Evolutionary conservation across 2,329 filamentous ascomycete species (phyloP).

Genomic region (Bretziella fagacearum): DNA sequence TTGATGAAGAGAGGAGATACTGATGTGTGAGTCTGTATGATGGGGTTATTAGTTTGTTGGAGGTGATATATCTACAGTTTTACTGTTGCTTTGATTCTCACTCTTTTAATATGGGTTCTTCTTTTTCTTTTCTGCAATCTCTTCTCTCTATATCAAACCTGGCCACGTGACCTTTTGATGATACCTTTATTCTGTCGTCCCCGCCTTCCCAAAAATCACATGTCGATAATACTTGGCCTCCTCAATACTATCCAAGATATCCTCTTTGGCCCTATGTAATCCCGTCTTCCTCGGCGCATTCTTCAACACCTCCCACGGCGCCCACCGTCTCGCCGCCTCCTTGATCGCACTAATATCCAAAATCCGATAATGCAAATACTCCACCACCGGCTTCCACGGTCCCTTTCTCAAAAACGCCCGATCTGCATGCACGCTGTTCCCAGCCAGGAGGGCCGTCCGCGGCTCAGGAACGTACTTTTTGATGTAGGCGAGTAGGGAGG

Average conservation of each 20-base stretch:
- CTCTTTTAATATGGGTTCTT: neutral
- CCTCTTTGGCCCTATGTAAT: constrained; percentile 66
- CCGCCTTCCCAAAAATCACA: constrained; percentile 42
- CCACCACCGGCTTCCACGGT: constrained; percentile 57
- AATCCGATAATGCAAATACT: constrained; percentile 76
- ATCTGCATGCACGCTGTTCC: constrained; percentile 88
- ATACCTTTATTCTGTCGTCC: neutral
- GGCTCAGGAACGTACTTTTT: constrained; percentile 49
- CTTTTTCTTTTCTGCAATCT: constrained; percentile 1
- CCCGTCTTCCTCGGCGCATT: constrained; percentile 55
- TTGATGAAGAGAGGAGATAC: neutral
- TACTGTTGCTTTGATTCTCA: too few relatives aligned
- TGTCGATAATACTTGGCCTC: constrained; percentile 75
- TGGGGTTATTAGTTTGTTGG: too few relatives aligned
- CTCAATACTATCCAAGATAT: constrained; percentile 88
- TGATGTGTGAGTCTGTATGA: neutral
- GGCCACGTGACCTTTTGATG: too few relatives aligned
- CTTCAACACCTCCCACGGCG: constrained; percentile 39
- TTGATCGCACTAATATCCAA: constrained; percentile 86
- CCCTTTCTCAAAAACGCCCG: constrained; percentile 57
- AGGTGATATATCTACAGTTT: too few relatives aligned
- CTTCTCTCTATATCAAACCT: too few relatives aligned
- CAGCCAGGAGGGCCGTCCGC: constrained; percentile 58
- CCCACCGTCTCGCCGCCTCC: constrained; percentile 76
- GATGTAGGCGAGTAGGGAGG: constrained; percentile 62